These are phyloP conservation scores for Fusarium subtropicale DNA, from an alignment of 2,329 filamentous ascomycete species.

Conservation along the genomic window DNA sequence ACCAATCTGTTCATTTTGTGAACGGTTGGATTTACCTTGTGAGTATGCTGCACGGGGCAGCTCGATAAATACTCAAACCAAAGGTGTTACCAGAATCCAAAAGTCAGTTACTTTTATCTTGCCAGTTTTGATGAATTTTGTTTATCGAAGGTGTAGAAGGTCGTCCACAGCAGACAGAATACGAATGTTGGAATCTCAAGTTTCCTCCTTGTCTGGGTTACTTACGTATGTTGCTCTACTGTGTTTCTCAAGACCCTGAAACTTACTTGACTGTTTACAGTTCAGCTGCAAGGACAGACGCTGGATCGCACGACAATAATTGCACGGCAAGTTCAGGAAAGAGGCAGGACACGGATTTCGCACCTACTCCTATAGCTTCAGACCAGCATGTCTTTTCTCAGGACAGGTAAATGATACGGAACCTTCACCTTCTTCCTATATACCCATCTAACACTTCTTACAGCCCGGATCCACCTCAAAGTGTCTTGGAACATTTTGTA, in stretches of 20 bases:
- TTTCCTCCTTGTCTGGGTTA: background rate
- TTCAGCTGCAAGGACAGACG: background rate
- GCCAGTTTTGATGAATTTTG: background rate
- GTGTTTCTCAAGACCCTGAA: no score
- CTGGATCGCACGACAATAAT: rapidly evolving
- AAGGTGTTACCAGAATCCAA: background rate
- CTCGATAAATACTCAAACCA: rapidly evolving
- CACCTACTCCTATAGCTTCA: no score
- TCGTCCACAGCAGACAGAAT: conserved; percentile 12
- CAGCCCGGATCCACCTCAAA: background rate
- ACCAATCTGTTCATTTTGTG: conserved; percentile 18
- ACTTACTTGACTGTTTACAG: rapidly evolving
- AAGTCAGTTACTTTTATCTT: background rate
- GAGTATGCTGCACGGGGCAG: conserved; percentile 9
- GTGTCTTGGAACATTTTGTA: background rate
- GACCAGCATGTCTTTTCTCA: background rate
- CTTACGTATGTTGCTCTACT: background rate
- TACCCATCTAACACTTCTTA: rapidly evolving
- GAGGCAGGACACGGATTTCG: no score
- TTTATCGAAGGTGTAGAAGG: background rate
- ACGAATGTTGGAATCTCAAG: background rate
- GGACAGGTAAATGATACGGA: background rate
- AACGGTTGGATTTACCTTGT: background rate
- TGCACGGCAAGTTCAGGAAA: background rate
- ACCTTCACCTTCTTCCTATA: background rate